These are phyloP conservation scores for Pseudogymnoascus sp. DNA, from an alignment of 2,329 filamentous ascomycete genomes.

Conservation along the genomic window DNA sequence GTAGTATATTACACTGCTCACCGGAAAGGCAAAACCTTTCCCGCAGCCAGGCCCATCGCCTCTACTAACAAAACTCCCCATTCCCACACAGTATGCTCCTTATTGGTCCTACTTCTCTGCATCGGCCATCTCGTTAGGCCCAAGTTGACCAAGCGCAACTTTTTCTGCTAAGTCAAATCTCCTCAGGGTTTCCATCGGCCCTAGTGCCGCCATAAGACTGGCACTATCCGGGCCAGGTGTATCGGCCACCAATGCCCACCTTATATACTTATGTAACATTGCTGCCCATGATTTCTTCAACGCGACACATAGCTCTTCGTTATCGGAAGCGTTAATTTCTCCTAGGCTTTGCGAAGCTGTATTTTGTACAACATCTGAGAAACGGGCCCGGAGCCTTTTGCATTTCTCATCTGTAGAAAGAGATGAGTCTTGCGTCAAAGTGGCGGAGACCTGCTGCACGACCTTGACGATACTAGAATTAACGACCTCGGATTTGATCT, in stretches of 20 bases:
- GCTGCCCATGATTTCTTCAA: slow-evolving; percentile 32
- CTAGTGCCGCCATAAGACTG: slow-evolving; percentile 47
- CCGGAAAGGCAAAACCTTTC: not conserved
- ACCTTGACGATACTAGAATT: not conserved
- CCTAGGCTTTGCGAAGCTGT: slow-evolving; percentile 12
- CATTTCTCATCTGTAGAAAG: slow-evolving; percentile 13
- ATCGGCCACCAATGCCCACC: slow-evolving; percentile 48
- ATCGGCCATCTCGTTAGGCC: not conserved
- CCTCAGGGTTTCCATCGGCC: slow-evolving; percentile 41
- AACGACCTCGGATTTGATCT: not conserved
- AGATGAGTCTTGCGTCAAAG: slow-evolving; percentile 17
- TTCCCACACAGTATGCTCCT: not conserved
- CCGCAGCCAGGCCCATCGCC: not conserved
- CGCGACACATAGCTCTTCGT: not conserved
- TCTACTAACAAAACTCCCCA: not conserved
- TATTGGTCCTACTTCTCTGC: not conserved
- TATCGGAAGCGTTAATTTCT: slow-evolving; percentile 17
- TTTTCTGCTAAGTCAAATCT: slow-evolving; percentile 26
- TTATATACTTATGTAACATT: slow-evolving; percentile 46
- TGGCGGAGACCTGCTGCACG: slow-evolving; percentile 15
- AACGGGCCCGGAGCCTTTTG: slow-evolving; percentile 10
- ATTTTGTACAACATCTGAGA: slow-evolving; percentile 13
- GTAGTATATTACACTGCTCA: not conserved
- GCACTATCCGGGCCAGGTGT: slow-evolving; percentile 45
- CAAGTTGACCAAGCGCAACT: slow-evolving; percentile 11